phyloP scores from a whole-genome alignment of 108 stramenopile genomes.

The Pseudonitzschia multiseries region DNA sequence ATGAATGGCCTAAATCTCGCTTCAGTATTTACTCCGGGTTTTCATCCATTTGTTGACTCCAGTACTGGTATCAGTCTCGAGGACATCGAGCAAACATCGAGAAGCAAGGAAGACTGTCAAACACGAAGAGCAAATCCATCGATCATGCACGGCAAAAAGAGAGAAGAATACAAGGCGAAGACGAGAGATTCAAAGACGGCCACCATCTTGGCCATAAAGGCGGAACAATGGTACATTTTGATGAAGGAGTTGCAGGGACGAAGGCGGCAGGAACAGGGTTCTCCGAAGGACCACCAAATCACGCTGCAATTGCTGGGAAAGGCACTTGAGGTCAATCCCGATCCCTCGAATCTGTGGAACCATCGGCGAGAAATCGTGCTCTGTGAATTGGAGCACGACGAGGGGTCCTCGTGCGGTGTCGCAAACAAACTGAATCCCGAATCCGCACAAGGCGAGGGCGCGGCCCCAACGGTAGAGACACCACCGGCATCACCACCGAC shows the following conservation, averaged over 20 bases:
- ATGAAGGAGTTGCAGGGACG: conserved; percentile 41
- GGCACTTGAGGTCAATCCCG: conserved; percentile 89
- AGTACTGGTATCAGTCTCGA: too few species aligned
- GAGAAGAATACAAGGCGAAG: conserved; percentile 75
- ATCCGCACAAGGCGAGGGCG: too few species aligned
- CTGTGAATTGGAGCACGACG: conserved; percentile 18
- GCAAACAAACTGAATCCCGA: too few species aligned
- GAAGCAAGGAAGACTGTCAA: too few species aligned
- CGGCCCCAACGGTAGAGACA: too few species aligned
- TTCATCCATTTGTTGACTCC: too few species aligned
- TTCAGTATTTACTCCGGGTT: too few species aligned
- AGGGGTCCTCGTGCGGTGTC: too few species aligned
- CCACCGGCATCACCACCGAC: background rate
- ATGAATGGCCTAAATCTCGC: too few species aligned
- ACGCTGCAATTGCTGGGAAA: conserved; percentile 67
- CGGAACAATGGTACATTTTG: conserved; percentile 75
- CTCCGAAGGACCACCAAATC: conserved; percentile 1
- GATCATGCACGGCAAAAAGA: conserved; percentile 86
- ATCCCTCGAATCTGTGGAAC: conserved; percentile 96
- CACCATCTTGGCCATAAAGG: conserved; percentile 60
- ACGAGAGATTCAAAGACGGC: conserved; percentile 57
- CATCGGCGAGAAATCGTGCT: conserved; percentile 83
- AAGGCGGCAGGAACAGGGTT: conserved; percentile 26
- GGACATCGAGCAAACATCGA: too few species aligned
- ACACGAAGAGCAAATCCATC: too few species aligned